Evolutionary conservation across 2,329 filamentous ascomycete species (phyloP).

Genomic region (Apiospora pterosperma): DNA sequence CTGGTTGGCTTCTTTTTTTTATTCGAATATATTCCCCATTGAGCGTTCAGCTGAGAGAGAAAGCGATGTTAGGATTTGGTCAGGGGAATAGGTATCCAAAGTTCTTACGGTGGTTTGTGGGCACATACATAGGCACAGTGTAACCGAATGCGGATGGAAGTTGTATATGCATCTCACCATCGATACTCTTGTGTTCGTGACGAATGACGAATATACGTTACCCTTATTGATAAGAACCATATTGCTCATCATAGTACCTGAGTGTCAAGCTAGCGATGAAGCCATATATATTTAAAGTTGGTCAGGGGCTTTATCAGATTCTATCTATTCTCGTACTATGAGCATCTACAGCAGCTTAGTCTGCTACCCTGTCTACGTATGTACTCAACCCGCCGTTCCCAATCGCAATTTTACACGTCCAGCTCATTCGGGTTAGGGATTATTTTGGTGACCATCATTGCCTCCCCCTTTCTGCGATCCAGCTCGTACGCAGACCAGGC

Average conservation of each 20-base stretch:
- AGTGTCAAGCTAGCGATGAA: neutral
- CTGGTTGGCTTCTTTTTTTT: neutral
- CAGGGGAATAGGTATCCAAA: neutral
- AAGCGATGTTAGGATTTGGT: neutral
- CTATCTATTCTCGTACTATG: neutral
- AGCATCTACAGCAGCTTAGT: neutral
- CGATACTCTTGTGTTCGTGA: neutral
- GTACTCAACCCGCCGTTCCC: neutral
- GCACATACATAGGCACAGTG: neutral
- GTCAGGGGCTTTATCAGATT: too few relatives aligned
- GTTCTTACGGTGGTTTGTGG: neutral
- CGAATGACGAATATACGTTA: neutral
- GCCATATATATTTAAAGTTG: neutral
- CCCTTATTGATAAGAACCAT: neutral
- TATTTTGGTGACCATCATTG: neutral
- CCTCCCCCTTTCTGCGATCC: neutral
- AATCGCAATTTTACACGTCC: too few relatives aligned
- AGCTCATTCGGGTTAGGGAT: neutral
- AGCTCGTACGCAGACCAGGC: too few relatives aligned
- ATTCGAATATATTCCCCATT: conserved; percentile 7
- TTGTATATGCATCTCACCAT: neutral
- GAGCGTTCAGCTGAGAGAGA: conserved; percentile 1
- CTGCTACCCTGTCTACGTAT: neutral
- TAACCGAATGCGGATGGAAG: neutral
- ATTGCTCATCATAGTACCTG: neutral